phyloP scores from a whole-genome alignment of 192 early-diverging fungal genomes.

The Helicostylum pulchrum region DNA sequence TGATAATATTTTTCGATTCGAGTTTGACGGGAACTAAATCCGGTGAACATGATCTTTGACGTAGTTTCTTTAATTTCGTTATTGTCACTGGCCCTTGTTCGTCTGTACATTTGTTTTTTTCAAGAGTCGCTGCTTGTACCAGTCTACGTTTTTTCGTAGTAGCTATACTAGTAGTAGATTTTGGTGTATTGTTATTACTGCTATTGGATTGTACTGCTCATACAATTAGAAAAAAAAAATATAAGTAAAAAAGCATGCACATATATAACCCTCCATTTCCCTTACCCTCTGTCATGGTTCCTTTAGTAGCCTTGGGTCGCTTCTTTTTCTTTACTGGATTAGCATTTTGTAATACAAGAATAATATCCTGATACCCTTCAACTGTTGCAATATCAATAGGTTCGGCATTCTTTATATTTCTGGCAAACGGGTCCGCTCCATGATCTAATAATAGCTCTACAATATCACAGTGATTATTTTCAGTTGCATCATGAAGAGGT shows the following conservation, averaged over 20 bases:
- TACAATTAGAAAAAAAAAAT: no score
- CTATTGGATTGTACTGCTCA: neutral
- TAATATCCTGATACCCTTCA: constrained; percentile 28
- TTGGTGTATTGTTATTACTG: neutral
- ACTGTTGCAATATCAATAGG: constrained; percentile 51
- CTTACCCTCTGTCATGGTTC: neutral
- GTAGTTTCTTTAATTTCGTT: neutral
- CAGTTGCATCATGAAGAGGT: constrained; percentile 63
- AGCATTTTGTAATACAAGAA: neutral
- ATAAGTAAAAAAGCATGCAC: neutral
- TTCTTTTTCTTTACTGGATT: constrained; percentile 11
- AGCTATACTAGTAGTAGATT: neutral
- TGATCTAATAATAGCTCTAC: constrained; percentile 42
- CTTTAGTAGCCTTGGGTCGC: neutral
- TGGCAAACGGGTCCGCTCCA: constrained; percentile 46
- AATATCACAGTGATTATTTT: constrained; percentile 46
- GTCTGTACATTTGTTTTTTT: neutral
- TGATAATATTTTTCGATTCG: neutral
- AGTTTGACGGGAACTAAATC: neutral
- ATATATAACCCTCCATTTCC: neutral
- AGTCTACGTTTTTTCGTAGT: constrained; percentile 26
- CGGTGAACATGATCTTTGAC: neutral
- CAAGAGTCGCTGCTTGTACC: constrained; percentile 20
- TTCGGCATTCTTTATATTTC: constrained; percentile 53
- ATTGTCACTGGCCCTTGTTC: neutral